Percentiles rank a stretch among this genome's conserved stretches.
phyloP scores from a whole-genome alignment of 495 filamentous ascomycete genomes.

The Hypoxylon fuscum region DNA sequence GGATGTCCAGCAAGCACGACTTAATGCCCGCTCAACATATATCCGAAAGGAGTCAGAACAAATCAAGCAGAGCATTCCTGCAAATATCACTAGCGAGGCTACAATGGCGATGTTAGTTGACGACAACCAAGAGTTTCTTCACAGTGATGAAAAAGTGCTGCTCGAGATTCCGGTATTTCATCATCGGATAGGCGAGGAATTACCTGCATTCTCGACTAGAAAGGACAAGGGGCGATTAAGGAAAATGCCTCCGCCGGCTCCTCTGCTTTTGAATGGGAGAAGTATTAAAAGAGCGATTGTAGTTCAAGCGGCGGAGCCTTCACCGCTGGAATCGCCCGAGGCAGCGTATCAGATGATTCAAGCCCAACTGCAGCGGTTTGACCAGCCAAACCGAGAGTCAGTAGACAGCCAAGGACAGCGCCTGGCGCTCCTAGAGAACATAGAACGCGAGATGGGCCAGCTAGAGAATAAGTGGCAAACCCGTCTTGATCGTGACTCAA shows the following conservation, averaged over 20 bases:
- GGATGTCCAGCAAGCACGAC: conserved; percentile 43
- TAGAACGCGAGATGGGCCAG: conserved; percentile 63
- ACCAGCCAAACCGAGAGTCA: conserved; percentile 43
- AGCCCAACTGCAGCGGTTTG: conserved; percentile 57
- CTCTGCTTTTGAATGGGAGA: conserved; percentile 51
- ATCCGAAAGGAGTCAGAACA: conserved; percentile 38
- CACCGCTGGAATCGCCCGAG: conserved; percentile 59
- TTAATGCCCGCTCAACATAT: conserved; percentile 46
- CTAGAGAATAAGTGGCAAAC: conserved; percentile 61
- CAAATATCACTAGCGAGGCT: conserved; percentile 21
- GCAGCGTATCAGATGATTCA: conserved; percentile 60
- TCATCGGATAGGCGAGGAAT: conserved; percentile 60
- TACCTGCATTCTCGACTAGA: conserved; percentile 62
- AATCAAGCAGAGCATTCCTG: conserved; percentile 5
- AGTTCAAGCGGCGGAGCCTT: conserved; percentile 53
- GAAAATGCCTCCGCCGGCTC: conserved; percentile 59
- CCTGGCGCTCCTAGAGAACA: conserved; percentile 57
- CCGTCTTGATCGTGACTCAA: conserved; percentile 57
- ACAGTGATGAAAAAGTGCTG: conserved; percentile 3
- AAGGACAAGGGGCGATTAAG: conserved; percentile 48
- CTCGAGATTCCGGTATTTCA: conserved; percentile 50
- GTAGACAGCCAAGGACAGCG: conserved; percentile 46
- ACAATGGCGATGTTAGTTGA: conserved; percentile 50
- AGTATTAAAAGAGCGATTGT: conserved; percentile 45
- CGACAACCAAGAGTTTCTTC: neutral